phyloP scores from a whole-genome alignment of 495 filamentous ascomycete species.

The Hypoxylon fuscum region DNA sequence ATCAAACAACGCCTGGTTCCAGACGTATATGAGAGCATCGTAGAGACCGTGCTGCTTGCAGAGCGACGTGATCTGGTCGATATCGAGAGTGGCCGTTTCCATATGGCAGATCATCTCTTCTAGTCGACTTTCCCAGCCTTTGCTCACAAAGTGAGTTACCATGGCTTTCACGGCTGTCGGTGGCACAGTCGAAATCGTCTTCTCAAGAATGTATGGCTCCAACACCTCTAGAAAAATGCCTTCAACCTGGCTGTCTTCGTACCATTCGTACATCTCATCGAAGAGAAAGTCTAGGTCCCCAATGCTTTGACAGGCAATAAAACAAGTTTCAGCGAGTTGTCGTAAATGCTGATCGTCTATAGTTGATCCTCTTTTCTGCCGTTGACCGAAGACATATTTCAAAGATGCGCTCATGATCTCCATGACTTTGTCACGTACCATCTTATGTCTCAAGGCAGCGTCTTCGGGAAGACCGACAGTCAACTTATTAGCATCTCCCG shows the following conservation, averaged over 20 bases:
- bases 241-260: constrained; percentile 76
- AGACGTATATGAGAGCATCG: constrained; percentile 96
- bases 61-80: constrained; percentile 89
- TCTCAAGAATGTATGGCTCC: constrained; percentile 84
- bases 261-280: constrained; percentile 88
- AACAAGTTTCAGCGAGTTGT: constrained; percentile 83
- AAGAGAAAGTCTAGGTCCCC: constrained; percentile 83
- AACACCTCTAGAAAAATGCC: constrained; percentile 85
- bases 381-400: constrained; percentile 81
- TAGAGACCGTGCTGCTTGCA: constrained; percentile 92
- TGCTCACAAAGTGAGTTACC: constrained; percentile 78
- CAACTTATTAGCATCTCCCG: constrained; percentile 85
- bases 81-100: constrained; percentile 88
- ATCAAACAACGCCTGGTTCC: constrained; percentile 89
- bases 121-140: constrained; percentile 75
- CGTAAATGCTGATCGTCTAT: constrained; percentile 70
- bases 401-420: constrained; percentile 96
- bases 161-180: constrained; percentile 87
- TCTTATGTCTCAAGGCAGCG: constrained; percentile 72
- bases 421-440: constrained; percentile 87
- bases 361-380: constrained; percentile 60
- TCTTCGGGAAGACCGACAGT: constrained; percentile 95
- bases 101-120: constrained; percentile 96
- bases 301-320: constrained; percentile 81
- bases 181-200: constrained; percentile 76